These are phyloP conservation scores for Thelonectria blattea DNA, from an alignment of 2,329 filamentous ascomycete genomes.

Conservation along the genomic window DNA sequence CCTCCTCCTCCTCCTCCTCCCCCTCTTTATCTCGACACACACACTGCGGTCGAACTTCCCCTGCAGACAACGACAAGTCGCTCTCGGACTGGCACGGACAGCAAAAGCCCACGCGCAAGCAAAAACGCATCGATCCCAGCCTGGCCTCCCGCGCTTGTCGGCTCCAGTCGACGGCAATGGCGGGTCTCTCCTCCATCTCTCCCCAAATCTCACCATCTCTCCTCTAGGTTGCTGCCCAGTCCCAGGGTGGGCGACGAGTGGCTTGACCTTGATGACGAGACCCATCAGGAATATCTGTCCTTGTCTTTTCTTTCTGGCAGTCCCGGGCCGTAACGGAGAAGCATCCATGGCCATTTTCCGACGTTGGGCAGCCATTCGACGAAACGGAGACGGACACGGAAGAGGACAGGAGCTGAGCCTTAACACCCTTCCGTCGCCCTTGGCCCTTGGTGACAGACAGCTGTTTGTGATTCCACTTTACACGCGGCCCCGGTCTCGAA, in stretches of 20 bases:
- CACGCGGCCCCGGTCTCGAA: slow-evolving; percentile 10
- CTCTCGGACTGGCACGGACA: slow-evolving; percentile 15
- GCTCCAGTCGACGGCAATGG: slow-evolving; percentile 30
- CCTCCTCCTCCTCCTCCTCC: not conserved
- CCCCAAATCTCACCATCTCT: slow-evolving; percentile 1
- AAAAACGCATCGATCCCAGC: slow-evolving; percentile 10
- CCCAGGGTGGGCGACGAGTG: slow-evolving; percentile 8
- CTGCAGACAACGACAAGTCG: not conserved
- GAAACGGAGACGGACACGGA: slow-evolving; percentile 6
- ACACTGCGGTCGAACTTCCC: not conserved
- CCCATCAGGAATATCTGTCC: slow-evolving; percentile 7
- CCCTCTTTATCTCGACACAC: not conserved
- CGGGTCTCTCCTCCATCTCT: slow-evolving; percentile 23
- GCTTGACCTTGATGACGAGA: slow-evolving; percentile 12
- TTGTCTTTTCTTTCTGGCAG: not conserved
- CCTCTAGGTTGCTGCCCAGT: not conserved
- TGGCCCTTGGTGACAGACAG: no score
- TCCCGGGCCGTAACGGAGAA: not conserved
- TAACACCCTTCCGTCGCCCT: slow-evolving; percentile 3
- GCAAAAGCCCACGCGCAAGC: not conserved
- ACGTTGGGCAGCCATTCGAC: slow-evolving; percentile 7
- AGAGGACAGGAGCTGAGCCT: not conserved
- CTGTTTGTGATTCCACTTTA: slow-evolving; percentile 1
- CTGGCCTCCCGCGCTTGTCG: slow-evolving; percentile 35
- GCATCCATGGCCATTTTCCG: not conserved